Evolutionary conservation across 2,329 filamentous ascomycete genomes (phyloP).

Genomic region (Exophiala calicioides): DNA sequence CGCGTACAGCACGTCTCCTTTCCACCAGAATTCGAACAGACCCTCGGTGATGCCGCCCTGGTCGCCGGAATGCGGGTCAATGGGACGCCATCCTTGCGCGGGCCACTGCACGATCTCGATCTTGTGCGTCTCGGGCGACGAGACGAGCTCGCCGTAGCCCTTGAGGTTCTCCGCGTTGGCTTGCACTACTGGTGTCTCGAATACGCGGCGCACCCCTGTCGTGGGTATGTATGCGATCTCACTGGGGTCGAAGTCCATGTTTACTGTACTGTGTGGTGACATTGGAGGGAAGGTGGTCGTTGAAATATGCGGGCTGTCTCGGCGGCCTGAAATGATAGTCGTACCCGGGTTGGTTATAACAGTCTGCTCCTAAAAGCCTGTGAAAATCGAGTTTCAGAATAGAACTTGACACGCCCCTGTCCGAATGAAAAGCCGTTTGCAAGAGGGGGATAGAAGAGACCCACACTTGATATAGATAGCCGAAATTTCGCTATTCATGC

Average conservation of each 20-base stretch:
- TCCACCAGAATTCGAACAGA: constrained; percentile 22
- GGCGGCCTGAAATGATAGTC: too few relatives aligned
- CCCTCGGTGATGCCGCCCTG: constrained; percentile 18
- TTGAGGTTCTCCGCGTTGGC: constrained; percentile 17
- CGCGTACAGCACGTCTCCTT: constrained; percentile 20
- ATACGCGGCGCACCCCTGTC: constrained; percentile 15
- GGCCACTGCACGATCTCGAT: constrained; percentile 22
- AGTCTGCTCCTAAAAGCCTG: too few relatives aligned
- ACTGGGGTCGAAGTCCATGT: constrained; percentile 10
- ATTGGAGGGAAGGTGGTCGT: too few relatives aligned
- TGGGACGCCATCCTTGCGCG: constrained; percentile 14
- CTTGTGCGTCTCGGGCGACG: constrained; percentile 8
- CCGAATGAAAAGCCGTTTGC: too few relatives aligned
- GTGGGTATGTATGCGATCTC: constrained; percentile 17
- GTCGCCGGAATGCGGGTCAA: constrained; percentile 17
- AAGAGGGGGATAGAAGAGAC: too few relatives aligned
- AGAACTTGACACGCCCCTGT: too few relatives aligned
- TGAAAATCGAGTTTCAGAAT: too few relatives aligned
- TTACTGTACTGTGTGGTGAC: not conserved
- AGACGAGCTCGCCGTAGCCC: constrained; percentile 18
- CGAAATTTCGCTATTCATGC: too few relatives aligned
- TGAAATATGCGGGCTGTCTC: not conserved
- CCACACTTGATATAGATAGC: too few relatives aligned
- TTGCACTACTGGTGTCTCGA: constrained; percentile 6
- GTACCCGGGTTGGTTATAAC: too few relatives aligned